Evolutionary conservation across 75 land plant genomes (phyloP).

Genomic region (Isoetes taiwanensis): DNA sequence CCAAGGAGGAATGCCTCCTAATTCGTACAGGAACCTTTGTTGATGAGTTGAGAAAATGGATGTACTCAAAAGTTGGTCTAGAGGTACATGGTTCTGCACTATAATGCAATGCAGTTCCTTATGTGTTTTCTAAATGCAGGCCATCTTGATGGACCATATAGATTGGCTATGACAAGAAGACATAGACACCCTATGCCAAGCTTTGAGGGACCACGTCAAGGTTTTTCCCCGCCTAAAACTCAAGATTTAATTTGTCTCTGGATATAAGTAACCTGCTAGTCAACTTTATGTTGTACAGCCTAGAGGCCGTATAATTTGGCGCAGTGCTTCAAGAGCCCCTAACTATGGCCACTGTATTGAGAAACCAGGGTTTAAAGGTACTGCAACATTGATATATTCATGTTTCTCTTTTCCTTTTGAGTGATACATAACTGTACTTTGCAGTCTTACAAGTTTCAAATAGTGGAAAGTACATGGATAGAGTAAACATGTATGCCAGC

Average conservation of each 20-base stretch:
- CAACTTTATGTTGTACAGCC: constrained; percentile 14
- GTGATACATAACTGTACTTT: too few relatives aligned
- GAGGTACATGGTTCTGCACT: neutral
- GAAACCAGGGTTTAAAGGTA: constrained; percentile 28
- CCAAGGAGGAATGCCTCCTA: constrained; percentile 21
- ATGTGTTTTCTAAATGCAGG: constrained; percentile 5
- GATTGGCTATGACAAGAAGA: constrained; percentile 31
- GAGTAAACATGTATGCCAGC: constrained; percentile 32
- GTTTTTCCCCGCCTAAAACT: constrained; percentile 1
- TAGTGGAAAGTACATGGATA: constrained; percentile 31
- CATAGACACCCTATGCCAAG: constrained; percentile 23
- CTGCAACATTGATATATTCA: neutral
- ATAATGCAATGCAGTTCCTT: neutral
- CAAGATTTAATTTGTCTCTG: neutral
- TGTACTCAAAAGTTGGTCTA: constrained; percentile 19
- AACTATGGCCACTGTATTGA: constrained; percentile 25
- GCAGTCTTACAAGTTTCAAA: constrained; percentile 20
- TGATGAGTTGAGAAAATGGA: constrained; percentile 28
- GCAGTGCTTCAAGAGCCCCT: constrained; percentile 30
- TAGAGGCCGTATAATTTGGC: constrained; percentile 32
- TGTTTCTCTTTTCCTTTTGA: neutral
- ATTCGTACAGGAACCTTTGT: constrained; percentile 31
- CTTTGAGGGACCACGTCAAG: constrained; percentile 28
- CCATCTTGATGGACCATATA: constrained; percentile 33
- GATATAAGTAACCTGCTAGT: too few relatives aligned